These are phyloP conservation scores for Euphorbia celastroides DNA, from an alignment of 441 rosid species.

Conservation along the genomic window DNA sequence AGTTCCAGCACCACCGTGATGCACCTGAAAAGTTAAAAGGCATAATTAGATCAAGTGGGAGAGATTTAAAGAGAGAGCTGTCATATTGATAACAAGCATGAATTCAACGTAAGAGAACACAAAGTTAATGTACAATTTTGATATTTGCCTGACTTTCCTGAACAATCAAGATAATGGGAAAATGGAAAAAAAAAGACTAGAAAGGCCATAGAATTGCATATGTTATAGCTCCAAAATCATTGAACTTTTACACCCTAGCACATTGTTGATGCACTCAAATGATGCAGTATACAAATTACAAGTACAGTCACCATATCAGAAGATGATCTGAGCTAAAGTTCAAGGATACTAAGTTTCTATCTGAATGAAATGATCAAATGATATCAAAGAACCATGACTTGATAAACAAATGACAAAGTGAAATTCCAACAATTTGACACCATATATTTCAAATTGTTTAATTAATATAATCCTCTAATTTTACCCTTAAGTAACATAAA, in stretches of 20 bases:
- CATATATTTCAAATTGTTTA: not conserved
- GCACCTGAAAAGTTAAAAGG: constrained; percentile 53
- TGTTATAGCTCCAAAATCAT: not conserved
- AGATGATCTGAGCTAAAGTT: not conserved
- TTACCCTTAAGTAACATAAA: too few species aligned
- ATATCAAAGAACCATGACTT: not conserved
- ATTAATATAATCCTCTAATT: too few species aligned
- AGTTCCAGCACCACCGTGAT: constrained; percentile 99
- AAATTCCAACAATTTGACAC: not conserved
- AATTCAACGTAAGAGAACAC: not conserved
- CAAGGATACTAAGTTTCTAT: too few species aligned
- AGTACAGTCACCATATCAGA: too few species aligned
- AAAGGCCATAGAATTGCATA: too few species aligned
- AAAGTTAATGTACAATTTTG: not conserved
- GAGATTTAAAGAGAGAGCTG: not conserved
- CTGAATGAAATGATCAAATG: too few species aligned
- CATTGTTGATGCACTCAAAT: too few species aligned
- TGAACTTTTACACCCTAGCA: not conserved
- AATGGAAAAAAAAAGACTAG: too few species aligned
- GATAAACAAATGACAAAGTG: not conserved
- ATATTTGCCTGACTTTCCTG: not conserved
- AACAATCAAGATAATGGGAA: not conserved
- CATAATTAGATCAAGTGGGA: not conserved
- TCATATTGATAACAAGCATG: too few species aligned
- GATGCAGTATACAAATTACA: too few species aligned